Evolutionary conservation across 2,329 filamentous ascomycete genomes (phyloP), one percentile per base, ranked within the genome.

Genomic region (Didymella pinodella): DNA sequence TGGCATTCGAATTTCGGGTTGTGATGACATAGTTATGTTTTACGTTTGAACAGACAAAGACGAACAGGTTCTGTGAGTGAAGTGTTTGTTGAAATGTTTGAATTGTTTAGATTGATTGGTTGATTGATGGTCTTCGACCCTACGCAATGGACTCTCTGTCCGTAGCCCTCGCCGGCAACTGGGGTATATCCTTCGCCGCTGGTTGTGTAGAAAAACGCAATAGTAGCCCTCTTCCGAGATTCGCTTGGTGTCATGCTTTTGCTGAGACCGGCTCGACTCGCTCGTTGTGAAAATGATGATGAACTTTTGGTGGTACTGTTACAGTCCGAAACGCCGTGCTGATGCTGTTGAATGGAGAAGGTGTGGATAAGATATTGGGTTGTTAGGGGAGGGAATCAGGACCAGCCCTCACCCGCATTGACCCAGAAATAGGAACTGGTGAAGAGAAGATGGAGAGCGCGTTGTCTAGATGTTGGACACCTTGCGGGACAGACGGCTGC

Each of bases 141-240:
- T 57, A 59, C 16, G 34, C 26, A 29, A 16, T 48, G 59, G 59
- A 63, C 60, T 20, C 47, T 50, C 8, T 47, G 65, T 68, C 65
- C 65, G 43, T 36, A 60, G 69, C 70, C 70, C 66, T 72, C 70
- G 67, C 71, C 68, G 70, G 69, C 69, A 62, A 62, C 59, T 49
- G 45, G 71, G 71, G 70, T 74, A 74, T 74, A 71, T 73, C 71
- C 70, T 54, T 65, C 65, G 69, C 71, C 72, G 71, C 68, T 73
- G 72, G 71, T 73, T 70, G 70, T 73, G 40, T 49, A 59, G 65
- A 54, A 59, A 62, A 62, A 66, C 51, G 63, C 54, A 47, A 62
- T 67, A 50, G 51, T 52, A 25, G 58, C 73, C 73, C 73, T 73
- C 72, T 68, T 65, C 64, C 64, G 65, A 70, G 56, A 57, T 47